A percentile compares a stretch with the other conserved stretches of the same genome.
Conservation (phyloP, 257 asterid genomes). For the Coffea canephora region DNA sequence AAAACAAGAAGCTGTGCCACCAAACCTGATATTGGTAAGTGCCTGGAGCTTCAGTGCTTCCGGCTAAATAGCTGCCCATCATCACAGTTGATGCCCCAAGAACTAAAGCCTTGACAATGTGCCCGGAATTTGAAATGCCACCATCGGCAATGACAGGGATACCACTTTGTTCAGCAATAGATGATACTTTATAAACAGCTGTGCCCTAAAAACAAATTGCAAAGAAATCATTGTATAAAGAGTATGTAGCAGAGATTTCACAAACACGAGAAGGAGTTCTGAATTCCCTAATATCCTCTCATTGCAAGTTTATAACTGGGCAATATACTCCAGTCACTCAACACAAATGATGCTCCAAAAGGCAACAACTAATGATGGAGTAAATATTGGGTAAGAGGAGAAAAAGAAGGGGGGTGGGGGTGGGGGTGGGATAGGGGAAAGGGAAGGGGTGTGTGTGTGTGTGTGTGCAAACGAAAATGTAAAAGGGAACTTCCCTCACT, state of each 20-base stretch:
- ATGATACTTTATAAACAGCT: constrained; percentile 88
- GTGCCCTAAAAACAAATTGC: constrained; percentile 47
- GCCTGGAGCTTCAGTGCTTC: constrained; percentile 91
- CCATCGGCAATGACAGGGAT: constrained; percentile 94
- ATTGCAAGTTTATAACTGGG: no score
- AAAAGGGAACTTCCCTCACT: neutral
- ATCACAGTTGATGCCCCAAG: constrained; percentile 91
- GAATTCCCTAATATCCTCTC: no score
- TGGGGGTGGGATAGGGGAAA: no score
- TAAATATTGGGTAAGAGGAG: neutral
- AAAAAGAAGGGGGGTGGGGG: no score
- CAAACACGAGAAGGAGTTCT: no score
- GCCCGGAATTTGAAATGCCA: constrained; percentile 93
- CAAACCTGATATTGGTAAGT: constrained; percentile 61
- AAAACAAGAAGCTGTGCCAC: neutral
- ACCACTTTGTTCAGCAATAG: constrained; percentile 64
- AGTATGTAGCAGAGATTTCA: no score
- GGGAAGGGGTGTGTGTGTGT: no score
- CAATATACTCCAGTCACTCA: no score
- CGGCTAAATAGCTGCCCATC: constrained; percentile 93
- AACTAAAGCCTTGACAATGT: constrained; percentile 82
- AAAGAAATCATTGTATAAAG: neutral
- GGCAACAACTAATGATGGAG: no score
- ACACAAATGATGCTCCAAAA: neutral
- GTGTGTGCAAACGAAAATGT: no score